Conservation (phyloP, 1,284 basidiomycete species). For the Phellinidium pouzarii region DNA sequence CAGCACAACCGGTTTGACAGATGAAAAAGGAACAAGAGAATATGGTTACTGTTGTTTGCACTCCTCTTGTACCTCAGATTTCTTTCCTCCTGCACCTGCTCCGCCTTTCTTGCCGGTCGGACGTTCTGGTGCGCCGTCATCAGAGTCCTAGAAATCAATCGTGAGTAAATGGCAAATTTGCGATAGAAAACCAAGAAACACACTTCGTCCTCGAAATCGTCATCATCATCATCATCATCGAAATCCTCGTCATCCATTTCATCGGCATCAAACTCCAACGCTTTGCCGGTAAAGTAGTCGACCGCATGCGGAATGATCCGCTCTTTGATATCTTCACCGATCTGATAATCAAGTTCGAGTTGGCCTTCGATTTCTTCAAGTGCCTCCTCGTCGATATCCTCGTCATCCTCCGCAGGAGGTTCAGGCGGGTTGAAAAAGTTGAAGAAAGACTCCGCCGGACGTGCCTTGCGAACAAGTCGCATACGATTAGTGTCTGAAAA, state of each 20-base stretch:
- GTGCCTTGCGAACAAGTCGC: slow-evolving; percentile 85
- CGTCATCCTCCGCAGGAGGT: slow-evolving; percentile 70
- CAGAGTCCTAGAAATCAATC: not conserved
- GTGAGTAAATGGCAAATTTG: not conserved
- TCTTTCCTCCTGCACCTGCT: not conserved
- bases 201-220: slow-evolving; percentile 39
- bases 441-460: slow-evolving; percentile 91
- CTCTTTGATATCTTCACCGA: slow-evolving; percentile 99
- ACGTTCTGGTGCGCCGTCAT: not conserved
- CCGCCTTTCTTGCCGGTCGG: not conserved
- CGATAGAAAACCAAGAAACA: slow-evolving; percentile 16
- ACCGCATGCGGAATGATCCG: slow-evolving; percentile 92
- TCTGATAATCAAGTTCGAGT: slow-evolving; percentile 96
- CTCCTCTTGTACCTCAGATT: not conserved
- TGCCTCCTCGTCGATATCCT: slow-evolving; percentile 70
- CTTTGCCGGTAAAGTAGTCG: slow-evolving; percentile 96
- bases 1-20: not conserved
- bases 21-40: not conserved
- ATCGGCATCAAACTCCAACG: slow-evolving; percentile 80
- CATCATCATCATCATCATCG: slow-evolving; percentile 34
- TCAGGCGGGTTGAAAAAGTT: slow-evolving; percentile 92
- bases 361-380: slow-evolving; percentile 87
- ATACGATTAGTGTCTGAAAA: slow-evolving; percentile 83
- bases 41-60: not conserved
- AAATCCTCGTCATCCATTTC: slow-evolving; percentile 68